Base-by-base conservation (phyloP, 352 stramenopile genomes). In the Globisporangium spinosum region DNA sequence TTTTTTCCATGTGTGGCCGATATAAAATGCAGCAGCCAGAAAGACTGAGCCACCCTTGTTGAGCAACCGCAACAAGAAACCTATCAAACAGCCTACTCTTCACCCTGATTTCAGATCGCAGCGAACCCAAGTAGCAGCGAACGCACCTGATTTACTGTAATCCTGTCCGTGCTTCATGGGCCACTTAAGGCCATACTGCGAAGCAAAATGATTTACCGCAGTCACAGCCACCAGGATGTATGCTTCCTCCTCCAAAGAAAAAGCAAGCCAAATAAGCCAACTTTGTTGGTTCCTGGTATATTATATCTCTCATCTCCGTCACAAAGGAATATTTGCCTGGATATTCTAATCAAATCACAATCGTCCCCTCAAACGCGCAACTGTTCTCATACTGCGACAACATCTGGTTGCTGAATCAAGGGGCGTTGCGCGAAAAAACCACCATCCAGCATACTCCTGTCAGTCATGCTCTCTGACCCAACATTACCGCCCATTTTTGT, bases 401-500 rank as follows among this genome's bases (percentile, higher is more conserved):
- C 7, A n/a, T 23, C 13, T 40, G 54, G 29, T 61, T 61, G 55
- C 56, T 32, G 10, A 22, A 49, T 49, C 0, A 49, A 7, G 56
- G 29, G 5, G 10, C n/a, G 3, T n/a, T 15, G 13, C 9, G 2
- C 38, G 3, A 45, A 32, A 22, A 56, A 25, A n/a, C 56, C 49
- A 49, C 13, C 56, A 32, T 49, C 5, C 56, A 62, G 56, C 56
- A 62, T 62, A 25, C 6, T 22, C 9, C 2, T 27, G 49, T 29
- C 49, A 25, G 32, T 38, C 32, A 38, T 38, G 32, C 20, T n/a
- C 20, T n/a, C 9, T 20, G 32, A 29, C 25, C 27, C 12, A 58
- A 58, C 53, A 43, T 60, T 49, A 62, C 32, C 32, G 9, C 56
- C 56, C 32, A 62, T 62, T 40, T 49, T 12, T 8, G 23, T 15